A percentile compares a stretch with the other conserved stretches of the same genome.
Conservation (phyloP, 2,329 filamentous ascomycete species). For the Lithohypha guttulata region DNA sequence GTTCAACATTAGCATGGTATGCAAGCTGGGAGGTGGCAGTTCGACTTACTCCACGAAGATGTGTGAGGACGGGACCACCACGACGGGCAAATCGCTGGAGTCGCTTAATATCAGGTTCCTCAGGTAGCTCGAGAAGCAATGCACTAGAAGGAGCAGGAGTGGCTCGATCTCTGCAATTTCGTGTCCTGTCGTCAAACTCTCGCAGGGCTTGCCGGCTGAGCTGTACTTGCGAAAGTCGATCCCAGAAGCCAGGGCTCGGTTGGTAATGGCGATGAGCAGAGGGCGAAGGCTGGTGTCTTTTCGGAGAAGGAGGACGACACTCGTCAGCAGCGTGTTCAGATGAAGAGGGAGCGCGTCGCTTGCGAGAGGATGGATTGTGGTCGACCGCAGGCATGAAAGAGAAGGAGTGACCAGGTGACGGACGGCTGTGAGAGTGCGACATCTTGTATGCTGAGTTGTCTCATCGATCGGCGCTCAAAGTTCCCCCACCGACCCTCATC, state of each 20-base stretch:
- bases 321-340: slow-evolving; percentile 3
- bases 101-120: not conserved
- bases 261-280: slow-evolving; percentile 3
- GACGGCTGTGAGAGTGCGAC: not conserved
- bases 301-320: not conserved
- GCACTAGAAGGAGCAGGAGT: not conserved
- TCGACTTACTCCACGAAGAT: slow-evolving; percentile 16
- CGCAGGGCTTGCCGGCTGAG: slow-evolving; percentile 11
- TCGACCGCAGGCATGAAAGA: not conserved
- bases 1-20: not conserved
- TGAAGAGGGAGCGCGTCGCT: slow-evolving; percentile 6
- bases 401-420: not conserved
- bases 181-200: slow-evolving; percentile 15
- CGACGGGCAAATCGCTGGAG: slow-evolving; percentile 14
- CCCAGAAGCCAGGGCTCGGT: slow-evolving; percentile 12
- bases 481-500: slow-evolving; percentile 1
- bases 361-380: not conserved
- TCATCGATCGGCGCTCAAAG: not conserved
- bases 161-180: slow-evolving; percentile 2
- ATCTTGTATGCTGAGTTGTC: slow-evolving; percentile 3
- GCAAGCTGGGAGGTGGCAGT: not conserved
- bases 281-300: not conserved
- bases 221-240: slow-evolving; percentile 13
- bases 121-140: slow-evolving; percentile 1
- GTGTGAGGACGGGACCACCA: slow-evolving; percentile 13